Evolutionary conservation across 148 eudicot genomes (phyloP).

Genomic region (Rheum nobile): DNA sequence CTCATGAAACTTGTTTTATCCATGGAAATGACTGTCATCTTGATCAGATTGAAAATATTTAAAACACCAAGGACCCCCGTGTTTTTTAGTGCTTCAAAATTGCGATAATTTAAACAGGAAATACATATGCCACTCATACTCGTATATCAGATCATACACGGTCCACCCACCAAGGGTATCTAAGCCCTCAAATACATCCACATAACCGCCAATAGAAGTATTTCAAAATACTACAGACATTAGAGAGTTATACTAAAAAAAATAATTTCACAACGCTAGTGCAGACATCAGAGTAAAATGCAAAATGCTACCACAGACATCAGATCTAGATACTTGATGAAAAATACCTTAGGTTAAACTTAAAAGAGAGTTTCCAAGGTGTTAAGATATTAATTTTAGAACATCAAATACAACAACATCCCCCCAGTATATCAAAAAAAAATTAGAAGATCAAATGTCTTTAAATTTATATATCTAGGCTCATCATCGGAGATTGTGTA

Average conservation of each 20-base stretch:
- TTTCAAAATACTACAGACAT: too few relatives aligned
- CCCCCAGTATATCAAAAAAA: too few relatives aligned
- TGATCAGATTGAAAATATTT: too few relatives aligned
- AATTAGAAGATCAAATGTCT: background rate
- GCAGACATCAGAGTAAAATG: background rate
- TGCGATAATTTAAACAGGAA: too few relatives aligned
- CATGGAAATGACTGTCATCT: too few relatives aligned
- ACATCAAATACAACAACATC: background rate
- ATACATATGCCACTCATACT: too few relatives aligned
- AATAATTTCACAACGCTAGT: background rate
- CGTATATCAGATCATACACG: too few relatives aligned
- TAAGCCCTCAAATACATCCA: background rate
- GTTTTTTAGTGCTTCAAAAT: too few relatives aligned
- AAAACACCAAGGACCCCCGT: too few relatives aligned
- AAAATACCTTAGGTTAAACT: background rate
- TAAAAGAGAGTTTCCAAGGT: background rate
- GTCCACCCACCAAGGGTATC: too few relatives aligned
- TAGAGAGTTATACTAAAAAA: background rate
- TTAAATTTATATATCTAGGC: background rate
- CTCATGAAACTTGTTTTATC: too few relatives aligned
- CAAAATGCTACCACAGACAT: background rate
- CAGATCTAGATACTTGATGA: background rate
- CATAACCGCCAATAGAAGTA: background rate
- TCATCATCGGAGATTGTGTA: background rate
- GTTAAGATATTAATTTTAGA: background rate